Percentiles rank a stretch among this genome's conserved stretches.
Conservation (phyloP, 106 monocot species). For the Dendrobium huoshanense region DNA sequence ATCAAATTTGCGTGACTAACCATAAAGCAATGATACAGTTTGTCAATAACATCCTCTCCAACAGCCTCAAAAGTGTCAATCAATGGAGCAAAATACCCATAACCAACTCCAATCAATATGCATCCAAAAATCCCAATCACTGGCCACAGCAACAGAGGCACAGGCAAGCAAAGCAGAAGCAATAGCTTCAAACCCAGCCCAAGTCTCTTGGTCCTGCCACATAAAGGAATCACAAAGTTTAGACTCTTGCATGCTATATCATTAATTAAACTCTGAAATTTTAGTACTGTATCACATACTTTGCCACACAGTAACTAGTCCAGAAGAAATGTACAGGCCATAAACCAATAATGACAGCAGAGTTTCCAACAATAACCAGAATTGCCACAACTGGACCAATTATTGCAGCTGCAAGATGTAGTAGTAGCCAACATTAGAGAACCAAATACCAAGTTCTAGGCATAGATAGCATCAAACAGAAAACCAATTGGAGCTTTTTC, state of each 20-base stretch:
- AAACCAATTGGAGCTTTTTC: not conserved
- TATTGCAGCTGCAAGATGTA: conserved; percentile 38
- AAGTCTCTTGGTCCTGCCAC: conserved; percentile 62
- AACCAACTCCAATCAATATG: conserved; percentile 60
- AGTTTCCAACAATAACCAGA: conserved; percentile 52
- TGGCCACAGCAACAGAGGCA: conserved; percentile 55
- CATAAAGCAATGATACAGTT: conserved; percentile 65
- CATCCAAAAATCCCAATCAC: conserved; percentile 52
- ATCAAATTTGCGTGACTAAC: conserved; percentile 31
- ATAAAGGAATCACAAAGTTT: not conserved
- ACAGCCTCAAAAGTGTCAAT: conserved; percentile 79
- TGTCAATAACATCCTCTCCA: conserved; percentile 45
- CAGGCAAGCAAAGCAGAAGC: conserved; percentile 35
- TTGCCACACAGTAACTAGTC: conserved; percentile 66
- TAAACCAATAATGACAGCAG: conserved; percentile 72
- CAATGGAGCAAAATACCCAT: conserved; percentile 63
- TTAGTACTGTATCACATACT: conserved; percentile 28
- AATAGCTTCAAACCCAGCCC: conserved; percentile 56
- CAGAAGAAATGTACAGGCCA: conserved; percentile 91
- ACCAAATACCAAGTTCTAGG: not conserved
- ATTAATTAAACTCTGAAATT: not conserved
- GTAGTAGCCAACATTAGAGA: conserved; percentile 1
- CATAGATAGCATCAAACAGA: not conserved
- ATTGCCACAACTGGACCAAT: conserved; percentile 45
- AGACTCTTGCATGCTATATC: not conserved